Base-by-base conservation (phyloP, 345 rosid species). In the Eutrema yunnanense region DNA sequence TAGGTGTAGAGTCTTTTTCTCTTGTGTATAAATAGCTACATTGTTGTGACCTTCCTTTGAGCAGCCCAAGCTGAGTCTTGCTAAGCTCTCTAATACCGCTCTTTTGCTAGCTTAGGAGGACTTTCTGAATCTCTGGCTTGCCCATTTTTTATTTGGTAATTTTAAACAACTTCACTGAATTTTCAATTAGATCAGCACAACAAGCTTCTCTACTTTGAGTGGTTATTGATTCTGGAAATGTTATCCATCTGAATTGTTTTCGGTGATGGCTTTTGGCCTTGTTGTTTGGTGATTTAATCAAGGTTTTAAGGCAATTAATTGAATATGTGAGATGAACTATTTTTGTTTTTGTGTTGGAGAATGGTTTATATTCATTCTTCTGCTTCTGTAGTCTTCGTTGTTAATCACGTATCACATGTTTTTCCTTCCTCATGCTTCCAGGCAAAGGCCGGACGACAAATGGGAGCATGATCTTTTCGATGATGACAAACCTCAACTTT, bases 381-480 rank as follows among this genome's bases (percentile, higher is more conserved):
- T 42, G 22, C 13, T n/a, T 72, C 50, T 33, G 8, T 48, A 65
- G 9, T 59, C 8, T 33, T 42, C 26, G 38, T 56, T 70, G 55
- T 76, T 41, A 61, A 43, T 48, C 13, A 33, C 34, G 36, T 65
- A 8, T 22, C 46, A 2, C 22, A 41, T 8, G 33, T 67, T 61
- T 67, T 46, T 32, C 27, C 57, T 64, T n/a, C 34, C 13, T 63
- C 16, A 51, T 77, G 69, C 73, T 79, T 84, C 80, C 92, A 96
- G 98, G 79, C 92, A 85, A 82, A 85, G 99, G 86, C 92, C 86
- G 72, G 94, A 87, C 72, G 98, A 96, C 78, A 96, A 85, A 79
- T 96, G 99, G 99, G 95, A 92, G 84, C 99, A 96, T 75, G 99
- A 96, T 85, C 97, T 96, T 76, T 92, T 73, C 75, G 51, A 66